Conservation (phyloP, 2,329 filamentous ascomycete genomes). For the Fusarium pseudograminearum region DNA sequence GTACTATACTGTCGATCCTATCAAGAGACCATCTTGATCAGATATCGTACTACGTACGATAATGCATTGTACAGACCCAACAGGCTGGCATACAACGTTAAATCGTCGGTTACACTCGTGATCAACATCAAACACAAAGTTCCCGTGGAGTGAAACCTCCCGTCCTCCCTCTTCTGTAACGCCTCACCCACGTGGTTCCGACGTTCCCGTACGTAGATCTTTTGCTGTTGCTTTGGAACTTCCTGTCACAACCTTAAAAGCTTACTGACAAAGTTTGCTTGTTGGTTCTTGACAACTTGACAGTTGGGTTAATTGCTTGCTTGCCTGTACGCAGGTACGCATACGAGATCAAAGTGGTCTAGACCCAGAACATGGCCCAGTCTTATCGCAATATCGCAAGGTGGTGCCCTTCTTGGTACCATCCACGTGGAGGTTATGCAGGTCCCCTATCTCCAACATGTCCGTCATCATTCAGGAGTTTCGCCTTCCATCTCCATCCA, state of each 20-base stretch:
- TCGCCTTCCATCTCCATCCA: slow-evolving; percentile 19
- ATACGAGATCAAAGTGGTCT: not conserved
- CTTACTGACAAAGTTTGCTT: not conserved
- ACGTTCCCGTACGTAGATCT: slow-evolving; percentile 28
- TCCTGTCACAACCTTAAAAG: slow-evolving; percentile 23
- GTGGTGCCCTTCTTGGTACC: slow-evolving; percentile 25
- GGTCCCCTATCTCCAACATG: slow-evolving; percentile 42
- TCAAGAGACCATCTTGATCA: not conserved
- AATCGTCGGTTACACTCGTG: slow-evolving; percentile 9
- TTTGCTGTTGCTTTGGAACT: slow-evolving; percentile 11
- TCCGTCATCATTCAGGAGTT: slow-evolving; percentile 17
- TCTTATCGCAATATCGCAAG: slow-evolving; percentile 27
- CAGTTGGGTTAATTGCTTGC: not conserved
- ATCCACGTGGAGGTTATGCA: slow-evolving; percentile 45
- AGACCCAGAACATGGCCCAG: not conserved
- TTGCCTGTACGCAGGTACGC: not conserved
- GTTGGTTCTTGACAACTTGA: not conserved
- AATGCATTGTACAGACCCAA: slow-evolving; percentile 1
- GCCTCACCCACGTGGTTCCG: slow-evolving; percentile 39
- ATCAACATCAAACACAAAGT: slow-evolving; percentile 32
- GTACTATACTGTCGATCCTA: not conserved
- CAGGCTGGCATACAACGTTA: not conserved
- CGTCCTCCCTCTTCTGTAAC: slow-evolving; percentile 11
- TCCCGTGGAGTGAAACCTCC: slow-evolving; percentile 28
- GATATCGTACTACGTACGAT: slow-evolving; percentile 20